These are phyloP conservation scores for Murraya paniculata DNA, from an alignment of 345 rosid species.

Conservation along the genomic window DNA sequence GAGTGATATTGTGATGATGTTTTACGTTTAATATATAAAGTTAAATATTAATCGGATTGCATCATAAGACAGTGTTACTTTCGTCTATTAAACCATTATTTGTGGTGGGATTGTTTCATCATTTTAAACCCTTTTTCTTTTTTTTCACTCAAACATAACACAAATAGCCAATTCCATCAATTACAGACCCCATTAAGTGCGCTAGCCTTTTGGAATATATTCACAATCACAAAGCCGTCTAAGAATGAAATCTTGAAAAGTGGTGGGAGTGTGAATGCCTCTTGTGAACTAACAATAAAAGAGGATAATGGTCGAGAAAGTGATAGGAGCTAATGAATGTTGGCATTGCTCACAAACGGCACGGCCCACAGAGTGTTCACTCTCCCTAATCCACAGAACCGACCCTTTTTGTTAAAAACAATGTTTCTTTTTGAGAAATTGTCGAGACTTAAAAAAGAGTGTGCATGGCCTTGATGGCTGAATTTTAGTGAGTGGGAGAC, in stretches of 20 bases:
- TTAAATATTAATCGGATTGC: too few relatives aligned
- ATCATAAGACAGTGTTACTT: too few relatives aligned
- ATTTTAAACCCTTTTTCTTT: too few relatives aligned
- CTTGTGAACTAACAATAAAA: not conserved
- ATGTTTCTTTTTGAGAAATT: not conserved
- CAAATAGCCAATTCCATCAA: too few relatives aligned
- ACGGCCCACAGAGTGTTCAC: not conserved
- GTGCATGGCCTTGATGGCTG: too few relatives aligned
- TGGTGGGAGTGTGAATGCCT: not conserved
- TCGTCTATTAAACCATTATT: too few relatives aligned
- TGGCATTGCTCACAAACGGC: not conserved
- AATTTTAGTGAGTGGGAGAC: too few relatives aligned
- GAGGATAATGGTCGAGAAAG: not conserved
- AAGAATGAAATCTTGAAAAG: not conserved
- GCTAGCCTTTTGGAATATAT: not conserved
- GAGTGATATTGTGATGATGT: too few relatives aligned
- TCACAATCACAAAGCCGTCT: not conserved
- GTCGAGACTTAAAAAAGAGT: not conserved
- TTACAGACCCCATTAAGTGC: not conserved
- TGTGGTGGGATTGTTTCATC: too few relatives aligned
- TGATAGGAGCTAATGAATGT: not conserved
- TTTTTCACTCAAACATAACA: not conserved
- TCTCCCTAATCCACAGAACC: not conserved
- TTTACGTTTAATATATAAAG: too few relatives aligned
- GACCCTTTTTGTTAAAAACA: too few relatives aligned